These are phyloP conservation scores for Pilasporangium apinafurcum DNA, from an alignment of 352 stramenopile species.

Conservation along the genomic window DNA sequence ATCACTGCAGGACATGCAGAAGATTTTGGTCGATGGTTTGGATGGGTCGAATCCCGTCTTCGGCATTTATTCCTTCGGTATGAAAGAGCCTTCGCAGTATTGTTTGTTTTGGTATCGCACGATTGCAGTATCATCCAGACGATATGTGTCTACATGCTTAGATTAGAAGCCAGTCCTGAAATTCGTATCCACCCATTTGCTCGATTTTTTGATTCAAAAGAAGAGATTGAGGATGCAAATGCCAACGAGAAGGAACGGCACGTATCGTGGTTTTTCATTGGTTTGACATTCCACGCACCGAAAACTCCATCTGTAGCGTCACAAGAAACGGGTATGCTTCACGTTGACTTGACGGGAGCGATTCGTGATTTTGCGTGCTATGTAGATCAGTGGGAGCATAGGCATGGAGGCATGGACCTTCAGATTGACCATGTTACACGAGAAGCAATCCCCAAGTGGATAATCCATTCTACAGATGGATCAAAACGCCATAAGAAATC, in stretches of 20 bases:
- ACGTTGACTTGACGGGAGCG: conserved; percentile 62
- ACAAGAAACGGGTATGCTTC: conserved; percentile 8
- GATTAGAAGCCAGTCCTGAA: conserved; percentile 51
- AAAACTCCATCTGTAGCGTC: conserved; percentile 7
- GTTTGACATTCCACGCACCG: conserved; percentile 52
- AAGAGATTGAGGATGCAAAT: conserved; percentile 3
- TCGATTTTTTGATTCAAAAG: conserved; percentile 72
- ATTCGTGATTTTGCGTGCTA: conserved; percentile 76
- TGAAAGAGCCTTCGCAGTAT: conserved; percentile 1
- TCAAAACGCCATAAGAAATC: conserved; percentile 7
- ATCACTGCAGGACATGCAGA: conserved; percentile 45
- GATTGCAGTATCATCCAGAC: background rate
- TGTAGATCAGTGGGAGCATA: conserved; percentile 71
- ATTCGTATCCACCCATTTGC: conserved; percentile 70
- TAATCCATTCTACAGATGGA: conserved; percentile 31
- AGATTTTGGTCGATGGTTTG: conserved; percentile 74
- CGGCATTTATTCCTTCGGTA: conserved; percentile 77
- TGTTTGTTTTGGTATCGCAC: background rate
- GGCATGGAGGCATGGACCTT: conserved; percentile 76
- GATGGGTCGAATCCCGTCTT: conserved; percentile 83
- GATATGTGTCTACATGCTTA: conserved; percentile 8
- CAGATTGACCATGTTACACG: conserved; percentile 65
- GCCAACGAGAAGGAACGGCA: conserved; percentile 12
- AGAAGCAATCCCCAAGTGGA: conserved; percentile 52
- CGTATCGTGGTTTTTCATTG: conserved; percentile 76